Base-by-base conservation (phyloP, 768 basidiomycete genomes). In the Phanerodontia chrysosporium region DNA sequence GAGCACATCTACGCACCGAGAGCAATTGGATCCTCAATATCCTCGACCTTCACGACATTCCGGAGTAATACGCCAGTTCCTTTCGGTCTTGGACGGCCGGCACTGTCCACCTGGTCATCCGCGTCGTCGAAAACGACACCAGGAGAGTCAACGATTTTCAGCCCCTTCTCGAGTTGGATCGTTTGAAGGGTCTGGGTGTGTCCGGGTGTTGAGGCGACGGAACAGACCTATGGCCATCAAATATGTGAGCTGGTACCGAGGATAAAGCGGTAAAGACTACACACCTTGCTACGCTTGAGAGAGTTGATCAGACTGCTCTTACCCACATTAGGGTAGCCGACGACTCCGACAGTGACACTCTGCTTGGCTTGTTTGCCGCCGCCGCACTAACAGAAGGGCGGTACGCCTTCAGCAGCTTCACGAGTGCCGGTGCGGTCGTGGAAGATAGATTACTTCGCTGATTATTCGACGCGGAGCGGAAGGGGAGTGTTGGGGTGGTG, bases 291-390 rank as follows among this genome's bases (percentile, higher is more conserved):
- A 36, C 93, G 76, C 73, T 94, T 95, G 53, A 99, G 75, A 45
- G 92, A 89, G 71, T 98, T 98, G 72, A 99, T 95, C 58, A 98
- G 69, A 67, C 87, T 90, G 58, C 92, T 95, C 76, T 98, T 98
- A 14, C 96, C 96, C 48, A 98, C 96, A 72, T 98, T 98, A 1
- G 96, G 96, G 73, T 94, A 96, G 1, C 96, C 96, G 3, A 98
- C 91, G 18, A 98, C 91, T 16, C 94, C 94, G 51, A 96, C 82
- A 0, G 92, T 94, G 52, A 92, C 78, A 62, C 84, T 89, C 30
- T 86, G 83, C 0, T 84, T 76, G 0, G 73, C 65, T 16, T 42
- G 35, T 25, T 36, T 42, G 2, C 52, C 52, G 12, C 32, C 52
- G 22, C 52, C 24, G 35, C 32, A 24, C 52, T 25, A 8, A 53